These are phyloP conservation scores for Clavispora carvajalis DNA, from an alignment of 805 yeast species.

Conservation along the genomic window DNA sequence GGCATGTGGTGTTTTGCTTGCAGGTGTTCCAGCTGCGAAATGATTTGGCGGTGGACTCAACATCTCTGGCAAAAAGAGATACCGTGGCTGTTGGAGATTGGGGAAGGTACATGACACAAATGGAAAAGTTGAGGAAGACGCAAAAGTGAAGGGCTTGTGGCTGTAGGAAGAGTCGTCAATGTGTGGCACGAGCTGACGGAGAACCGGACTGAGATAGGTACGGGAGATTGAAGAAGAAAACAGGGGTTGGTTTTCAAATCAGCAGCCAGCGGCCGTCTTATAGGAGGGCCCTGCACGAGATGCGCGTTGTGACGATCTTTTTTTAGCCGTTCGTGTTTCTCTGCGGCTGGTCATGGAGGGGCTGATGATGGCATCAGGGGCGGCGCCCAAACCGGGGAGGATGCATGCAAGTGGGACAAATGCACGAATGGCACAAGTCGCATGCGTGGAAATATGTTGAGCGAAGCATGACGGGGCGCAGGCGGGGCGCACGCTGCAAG, in stretches of 20 bases:
- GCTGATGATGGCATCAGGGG: not conserved
- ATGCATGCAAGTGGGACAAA: too few relatives aligned
- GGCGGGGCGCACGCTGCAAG: too few relatives aligned
- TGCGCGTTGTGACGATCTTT: not conserved
- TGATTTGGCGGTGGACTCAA: constrained; percentile 40
- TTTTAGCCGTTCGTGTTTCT: not conserved
- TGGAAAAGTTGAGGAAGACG: not conserved
- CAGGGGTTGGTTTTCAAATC: not conserved
- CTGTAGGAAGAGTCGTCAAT: too few relatives aligned
- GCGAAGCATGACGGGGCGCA: not conserved
- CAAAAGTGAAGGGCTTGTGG: too few relatives aligned
- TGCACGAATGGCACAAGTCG: not conserved
- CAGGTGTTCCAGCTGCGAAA: constrained; percentile 72
- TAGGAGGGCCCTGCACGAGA: not conserved
- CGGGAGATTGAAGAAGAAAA: not conserved
- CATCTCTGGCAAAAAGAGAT: constrained; percentile 12
- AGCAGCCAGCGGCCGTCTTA: not conserved
- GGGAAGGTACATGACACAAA: not conserved
- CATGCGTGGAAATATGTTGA: too few relatives aligned
- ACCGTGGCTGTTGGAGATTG: constrained; percentile 2
- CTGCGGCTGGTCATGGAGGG: not conserved
- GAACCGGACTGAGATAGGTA: too few relatives aligned
- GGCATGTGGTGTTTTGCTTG: constrained; percentile 72
- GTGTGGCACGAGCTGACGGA: too few relatives aligned
- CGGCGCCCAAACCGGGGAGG: not conserved